Evolutionary conservation across 192 early-diverging fungal genomes (phyloP).

Genomic region (Pilaira anomala): DNA sequence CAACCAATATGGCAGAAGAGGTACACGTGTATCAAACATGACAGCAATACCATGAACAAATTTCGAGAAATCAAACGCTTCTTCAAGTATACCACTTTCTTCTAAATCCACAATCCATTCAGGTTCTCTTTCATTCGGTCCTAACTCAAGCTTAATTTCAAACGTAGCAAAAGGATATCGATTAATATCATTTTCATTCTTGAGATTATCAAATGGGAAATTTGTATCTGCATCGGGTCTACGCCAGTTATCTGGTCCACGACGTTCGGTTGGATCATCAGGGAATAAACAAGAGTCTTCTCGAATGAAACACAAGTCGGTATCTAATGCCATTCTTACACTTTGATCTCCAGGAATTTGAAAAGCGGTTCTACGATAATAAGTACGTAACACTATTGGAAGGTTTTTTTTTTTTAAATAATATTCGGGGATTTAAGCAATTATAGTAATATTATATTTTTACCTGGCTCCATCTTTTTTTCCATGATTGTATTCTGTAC

Average conservation of each 20-base stretch:
- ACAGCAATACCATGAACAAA: constrained; percentile 81
- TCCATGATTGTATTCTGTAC: constrained; percentile 65
- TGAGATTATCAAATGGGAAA: constrained; percentile 77
- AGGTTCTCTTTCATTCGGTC: constrained; percentile 59
- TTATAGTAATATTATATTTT: not conserved
- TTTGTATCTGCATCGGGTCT: constrained; percentile 79
- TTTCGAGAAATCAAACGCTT: constrained; percentile 82
- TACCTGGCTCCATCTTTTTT: constrained; percentile 72
- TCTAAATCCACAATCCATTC: constrained; percentile 79
- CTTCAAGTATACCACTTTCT: constrained; percentile 68
- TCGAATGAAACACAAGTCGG: constrained; percentile 92
- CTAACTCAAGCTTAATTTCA: constrained; percentile 83
- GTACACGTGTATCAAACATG: constrained; percentile 58
- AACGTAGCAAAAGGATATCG: constrained; percentile 93
- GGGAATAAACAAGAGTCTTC: constrained; percentile 71
- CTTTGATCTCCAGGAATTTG: constrained; percentile 94
- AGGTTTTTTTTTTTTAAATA: not conserved
- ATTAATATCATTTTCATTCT: constrained; percentile 73
- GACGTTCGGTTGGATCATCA: constrained; percentile 56
- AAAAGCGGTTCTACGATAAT: constrained; percentile 99
- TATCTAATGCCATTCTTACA: constrained; percentile 94
- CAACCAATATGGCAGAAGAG: constrained; percentile 65
- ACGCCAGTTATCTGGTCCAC: constrained; percentile 87
- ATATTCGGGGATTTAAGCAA: not conserved
- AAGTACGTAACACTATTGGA: constrained; percentile 71